Base-by-base conservation (phyloP, 2,329 filamentous ascomycete species). In the Penicillium sp. region DNA sequence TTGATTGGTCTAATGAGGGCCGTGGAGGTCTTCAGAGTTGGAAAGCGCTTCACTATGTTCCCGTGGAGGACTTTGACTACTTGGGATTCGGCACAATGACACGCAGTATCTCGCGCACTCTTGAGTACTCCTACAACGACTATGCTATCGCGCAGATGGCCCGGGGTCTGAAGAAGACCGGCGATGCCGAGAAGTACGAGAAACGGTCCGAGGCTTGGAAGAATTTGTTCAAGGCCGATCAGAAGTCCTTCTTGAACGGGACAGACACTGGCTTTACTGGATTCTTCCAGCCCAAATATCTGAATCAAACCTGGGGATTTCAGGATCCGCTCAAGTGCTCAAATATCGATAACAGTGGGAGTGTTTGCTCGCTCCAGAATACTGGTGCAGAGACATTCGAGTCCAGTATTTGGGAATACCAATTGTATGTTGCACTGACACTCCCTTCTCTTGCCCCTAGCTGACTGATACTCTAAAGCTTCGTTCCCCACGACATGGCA, bases 41-140 rank as follows among this genome's bases (percentile, higher is more conserved):
- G 90, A 90, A 91, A 68, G 73, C 72, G 0, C 78, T 90, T 1
- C 82, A 87, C 5, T 92, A 91, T 68, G 88, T 92, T 34, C 89
- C 90, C 0, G 84, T 85, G 0, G 83, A 88, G 55, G 88, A 91
- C 62, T 88, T 88, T 54, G 89, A 92, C 71, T 79, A 81, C 1
- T 75, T 82, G 35, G 88, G 88, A 1, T 86, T 88, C 37, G 89
- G 89, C 0, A 87, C 87, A 0, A 84, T 90, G 76, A 91, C 89
- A 0, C 82, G 90, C 11, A 88, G 84, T 61, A 84, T 92, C 45
- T 90, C 87, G 1, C 83, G 90, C 14, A 92, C 89, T 0, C 81
- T 92, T 2, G 90, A 92, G 70, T 92, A 92, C 70, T 84, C 87
- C 4, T 92, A 92, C 74, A 87, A 92, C 66, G 89, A 92, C 75